Evolutionary conservation across 2,329 filamentous ascomycete species (phyloP), one percentile per base, ranked within the genome.

Genomic region (Fusarium paranaense): DNA sequence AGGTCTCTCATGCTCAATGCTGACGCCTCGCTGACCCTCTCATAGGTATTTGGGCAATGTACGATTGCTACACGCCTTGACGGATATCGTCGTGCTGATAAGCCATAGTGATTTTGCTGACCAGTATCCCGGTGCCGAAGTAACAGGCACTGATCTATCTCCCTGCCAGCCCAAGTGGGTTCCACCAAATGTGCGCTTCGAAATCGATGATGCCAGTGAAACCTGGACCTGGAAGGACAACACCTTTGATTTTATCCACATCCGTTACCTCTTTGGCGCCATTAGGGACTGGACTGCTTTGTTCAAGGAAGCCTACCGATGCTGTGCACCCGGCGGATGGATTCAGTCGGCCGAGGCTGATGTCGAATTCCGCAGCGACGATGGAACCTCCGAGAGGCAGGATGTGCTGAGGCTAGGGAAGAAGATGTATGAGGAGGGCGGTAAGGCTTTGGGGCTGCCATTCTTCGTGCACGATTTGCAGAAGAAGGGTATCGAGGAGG

Each of bases 231-330:
- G 74, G 72, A 59, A 64, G 4, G 13, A 45, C 4, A 32, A 64
- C 37, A 35, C 47, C 40, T 76, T 76, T 10, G 70, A 73, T 45
- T 73, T 76, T 1, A 30, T 76, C 33, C 74, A 76, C 10, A 42
- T 75, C 2, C 74, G 74, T 9, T 76, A 75, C 54, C 66, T 76
- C 0, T 76, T 76, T 8, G 74, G 74, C 4, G 74, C 74, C 30
- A 64, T 76, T 6, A 30, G 60, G 3, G 72, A 76, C 22, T 76
- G 74, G 74, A 50, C 45, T 22, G 61, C 54, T 13, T 35, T 76
- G 0, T 76, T 75, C 18, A 27, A 37, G 3, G 64, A 76, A 10
- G 74, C 74, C 2, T 75, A 71, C n/a, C 74, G 74, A 9, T 76
- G 74, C 38, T 74, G 66, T n/a, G 45, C 60, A 0, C 75, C 72